A percentile compares a stretch with the other conserved stretches of the same genome.
Conservation (phyloP, 495 filamentous ascomycete genomes). For the Penicillium cinerascens region DNA sequence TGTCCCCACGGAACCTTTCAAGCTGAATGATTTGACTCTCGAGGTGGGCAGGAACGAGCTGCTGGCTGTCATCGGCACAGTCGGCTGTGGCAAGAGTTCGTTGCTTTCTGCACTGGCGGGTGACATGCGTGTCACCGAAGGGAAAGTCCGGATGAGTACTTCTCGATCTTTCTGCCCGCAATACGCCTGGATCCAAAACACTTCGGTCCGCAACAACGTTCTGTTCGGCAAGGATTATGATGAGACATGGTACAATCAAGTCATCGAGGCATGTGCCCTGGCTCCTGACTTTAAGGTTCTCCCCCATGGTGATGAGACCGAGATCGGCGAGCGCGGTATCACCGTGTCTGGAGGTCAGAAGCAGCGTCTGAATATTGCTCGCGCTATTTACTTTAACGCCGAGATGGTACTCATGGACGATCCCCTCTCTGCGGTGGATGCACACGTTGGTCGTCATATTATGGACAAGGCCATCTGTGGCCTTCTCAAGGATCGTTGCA, state of each 20-base stretch:
- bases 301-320: constrained; percentile 53
- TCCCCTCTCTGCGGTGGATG: constrained; percentile 77
- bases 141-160: constrained; percentile 69
- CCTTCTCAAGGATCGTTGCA: constrained; percentile 79
- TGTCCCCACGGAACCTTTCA: constrained; percentile 71
- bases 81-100: constrained; percentile 90
- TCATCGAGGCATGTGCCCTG: constrained; percentile 57
- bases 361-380: constrained; percentile 70
- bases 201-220: constrained; percentile 82
- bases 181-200: constrained; percentile 96
- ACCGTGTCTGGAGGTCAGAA: constrained; percentile 66
- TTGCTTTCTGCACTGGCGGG: constrained; percentile 86
- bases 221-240: constrained; percentile 72
- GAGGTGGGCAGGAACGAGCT: constrained; percentile 77
- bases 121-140: constrained; percentile 83
- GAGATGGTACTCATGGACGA: constrained; percentile 84
- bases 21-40: constrained; percentile 70
- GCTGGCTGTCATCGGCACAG: constrained; percentile 83
- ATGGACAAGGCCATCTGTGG: constrained; percentile 95
- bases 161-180: constrained; percentile 88
- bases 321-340: constrained; percentile 61
- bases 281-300: constrained; percentile 54
- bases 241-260: constrained; percentile 51
- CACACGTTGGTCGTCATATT: constrained; percentile 87
- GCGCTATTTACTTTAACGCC: constrained; percentile 81